These are phyloP conservation scores for Volvox africanus DNA, from an alignment of 139 green algal genomes.

Conservation along the genomic window DNA sequence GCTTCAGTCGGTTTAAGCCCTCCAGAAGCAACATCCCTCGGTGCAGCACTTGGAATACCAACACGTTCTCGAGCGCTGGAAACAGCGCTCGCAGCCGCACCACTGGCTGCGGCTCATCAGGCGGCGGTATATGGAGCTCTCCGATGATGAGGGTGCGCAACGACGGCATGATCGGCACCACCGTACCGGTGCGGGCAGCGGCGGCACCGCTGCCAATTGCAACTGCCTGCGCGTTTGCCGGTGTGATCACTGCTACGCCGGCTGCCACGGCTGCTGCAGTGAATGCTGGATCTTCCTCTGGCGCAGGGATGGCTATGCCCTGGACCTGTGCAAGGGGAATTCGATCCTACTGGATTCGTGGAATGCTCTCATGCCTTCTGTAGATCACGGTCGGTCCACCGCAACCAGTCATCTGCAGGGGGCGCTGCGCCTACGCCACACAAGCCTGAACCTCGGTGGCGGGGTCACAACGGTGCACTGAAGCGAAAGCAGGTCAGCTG, in stretches of 20 bases:
- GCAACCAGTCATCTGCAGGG: no score
- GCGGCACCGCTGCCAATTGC: background rate
- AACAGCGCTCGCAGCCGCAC: background rate
- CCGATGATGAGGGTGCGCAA: slow-evolving; percentile 27
- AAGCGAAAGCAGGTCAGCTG: background rate
- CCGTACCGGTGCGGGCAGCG: background rate
- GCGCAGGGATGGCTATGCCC: no score
- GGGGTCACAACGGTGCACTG: no score
- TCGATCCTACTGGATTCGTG: no score
- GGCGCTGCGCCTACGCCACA: no score
- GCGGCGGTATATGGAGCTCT: slow-evolving; percentile 15
- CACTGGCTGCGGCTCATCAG: slow-evolving; percentile 5
- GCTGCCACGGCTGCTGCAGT: no score
- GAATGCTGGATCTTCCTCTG: no score
- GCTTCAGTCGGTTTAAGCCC: background rate
- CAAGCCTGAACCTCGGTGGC: no score
- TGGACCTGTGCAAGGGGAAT: no score
- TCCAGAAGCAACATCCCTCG: slow-evolving; percentile 19
- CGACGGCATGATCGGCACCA: background rate
- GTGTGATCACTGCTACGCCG: no score
- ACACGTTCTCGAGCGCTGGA: slow-evolving; percentile 15
- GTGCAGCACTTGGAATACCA: background rate
- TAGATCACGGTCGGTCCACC: no score
- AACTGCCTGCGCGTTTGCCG: background rate
- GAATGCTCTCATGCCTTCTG: no score